phyloP scores from a whole-genome alignment of 768 basidiomycete genomes.

The Boletus pseudo-olivaceus region DNA sequence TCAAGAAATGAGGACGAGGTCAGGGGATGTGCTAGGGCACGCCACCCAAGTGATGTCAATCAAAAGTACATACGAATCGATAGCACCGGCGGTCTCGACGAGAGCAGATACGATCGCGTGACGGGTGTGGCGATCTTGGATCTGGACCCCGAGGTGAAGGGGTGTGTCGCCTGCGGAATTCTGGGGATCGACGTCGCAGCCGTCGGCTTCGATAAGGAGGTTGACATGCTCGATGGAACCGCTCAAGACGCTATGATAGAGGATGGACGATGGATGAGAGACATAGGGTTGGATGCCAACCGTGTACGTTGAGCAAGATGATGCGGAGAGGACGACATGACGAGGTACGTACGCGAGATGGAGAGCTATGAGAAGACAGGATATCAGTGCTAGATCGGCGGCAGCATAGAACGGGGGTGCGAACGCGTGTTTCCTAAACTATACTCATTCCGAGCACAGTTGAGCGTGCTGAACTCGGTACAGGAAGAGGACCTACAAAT shows the following conservation, averaged over 20 bases:
- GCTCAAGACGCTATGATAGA: constrained; percentile 15
- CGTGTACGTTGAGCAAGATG: neutral
- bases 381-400: constrained; percentile 12
- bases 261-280: neutral
- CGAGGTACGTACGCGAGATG: constrained; percentile 29
- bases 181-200: constrained; percentile 28
- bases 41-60: neutral
- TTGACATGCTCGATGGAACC: constrained; percentile 19
- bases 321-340: neutral
- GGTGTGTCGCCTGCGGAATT: constrained; percentile 28
- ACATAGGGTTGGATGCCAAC: neutral
- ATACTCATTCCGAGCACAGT: neutral
- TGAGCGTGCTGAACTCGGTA: neutral
- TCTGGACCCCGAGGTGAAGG: constrained; percentile 26
- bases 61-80: constrained; percentile 19
- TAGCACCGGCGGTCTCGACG: constrained; percentile 22
- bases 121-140: constrained; percentile 12
- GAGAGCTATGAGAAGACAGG: constrained; percentile 18
- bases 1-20: neutral
- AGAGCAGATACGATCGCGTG: constrained; percentile 21
- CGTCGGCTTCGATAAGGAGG: constrained; percentile 22
- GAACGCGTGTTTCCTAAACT: constrained; percentile 32
- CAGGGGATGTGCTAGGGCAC: neutral
- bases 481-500: constrained; percentile 21
- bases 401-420: constrained; percentile 5